Conservation (phyloP, 2,329 filamentous ascomycete genomes). For the Ophiocordyceps camponoti-floridani region DNA sequence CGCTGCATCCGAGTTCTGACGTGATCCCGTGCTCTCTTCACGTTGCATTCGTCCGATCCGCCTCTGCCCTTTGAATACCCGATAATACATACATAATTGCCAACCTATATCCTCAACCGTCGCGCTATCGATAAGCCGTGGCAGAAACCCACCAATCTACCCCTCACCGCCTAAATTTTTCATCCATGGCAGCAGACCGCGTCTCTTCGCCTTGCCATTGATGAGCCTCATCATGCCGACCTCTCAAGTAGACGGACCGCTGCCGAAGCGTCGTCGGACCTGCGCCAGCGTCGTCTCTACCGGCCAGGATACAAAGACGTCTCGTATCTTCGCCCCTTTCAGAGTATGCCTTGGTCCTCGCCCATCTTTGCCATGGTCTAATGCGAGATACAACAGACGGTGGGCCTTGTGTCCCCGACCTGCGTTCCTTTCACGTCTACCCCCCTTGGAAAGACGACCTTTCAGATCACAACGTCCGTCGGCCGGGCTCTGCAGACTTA, state of each 20-base stretch:
- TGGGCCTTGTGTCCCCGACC: slow-evolving; percentile 86
- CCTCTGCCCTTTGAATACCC: neutral
- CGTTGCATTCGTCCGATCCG: neutral
- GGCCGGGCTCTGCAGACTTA: slow-evolving; percentile 88
- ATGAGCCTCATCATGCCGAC: slow-evolving; percentile 28
- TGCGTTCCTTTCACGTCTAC: slow-evolving; percentile 77
- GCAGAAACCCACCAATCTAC: slow-evolving; percentile 5
- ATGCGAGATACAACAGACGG: slow-evolving; percentile 38
- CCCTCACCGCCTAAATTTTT: slow-evolving; percentile 11
- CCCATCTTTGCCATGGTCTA: neutral
- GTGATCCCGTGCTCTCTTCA: neutral
- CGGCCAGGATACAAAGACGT: slow-evolving; percentile 30
- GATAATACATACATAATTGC: too few species aligned
- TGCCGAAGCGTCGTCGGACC: slow-evolving; percentile 63
- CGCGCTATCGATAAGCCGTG: slow-evolving; percentile 1
- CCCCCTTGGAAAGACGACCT: slow-evolving; percentile 81
- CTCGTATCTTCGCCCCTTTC: slow-evolving; percentile 84
- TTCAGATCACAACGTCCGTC: slow-evolving; percentile 92
- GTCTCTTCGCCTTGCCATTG: neutral
- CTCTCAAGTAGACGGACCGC: slow-evolving; percentile 39
- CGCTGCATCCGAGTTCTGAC: neutral
- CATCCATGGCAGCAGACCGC: neutral
- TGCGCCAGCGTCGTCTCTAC: slow-evolving; percentile 19
- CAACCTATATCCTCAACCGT: neutral
- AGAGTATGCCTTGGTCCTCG: slow-evolving; percentile 38